Evolutionary conservation across 352 stramenopile genomes (phyloP).

Genomic region (Elongisporangium prolatum): DNA sequence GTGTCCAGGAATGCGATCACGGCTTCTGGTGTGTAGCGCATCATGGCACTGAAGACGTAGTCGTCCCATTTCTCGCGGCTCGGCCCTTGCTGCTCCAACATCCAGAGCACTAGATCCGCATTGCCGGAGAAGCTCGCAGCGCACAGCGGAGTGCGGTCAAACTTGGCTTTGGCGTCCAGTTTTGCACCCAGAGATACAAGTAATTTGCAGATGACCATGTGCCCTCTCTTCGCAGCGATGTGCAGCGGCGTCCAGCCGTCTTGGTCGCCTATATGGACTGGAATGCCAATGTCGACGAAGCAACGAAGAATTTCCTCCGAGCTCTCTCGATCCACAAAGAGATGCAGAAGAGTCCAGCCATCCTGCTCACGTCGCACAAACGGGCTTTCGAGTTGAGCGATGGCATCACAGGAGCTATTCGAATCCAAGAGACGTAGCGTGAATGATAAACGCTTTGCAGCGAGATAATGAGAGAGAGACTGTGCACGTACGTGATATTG

Average conservation of each 20-base stretch:
- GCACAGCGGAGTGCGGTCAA: slow-evolving; percentile 40
- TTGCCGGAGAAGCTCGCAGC: slow-evolving; percentile 47
- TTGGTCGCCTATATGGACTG: slow-evolving; percentile 26
- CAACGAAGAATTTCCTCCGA: slow-evolving; percentile 43
- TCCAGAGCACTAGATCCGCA: slow-evolving; percentile 44
- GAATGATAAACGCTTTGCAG: no score
- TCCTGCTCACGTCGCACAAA: slow-evolving; percentile 33
- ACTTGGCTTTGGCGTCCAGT: slow-evolving; percentile 21
- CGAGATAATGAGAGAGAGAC: neutral
- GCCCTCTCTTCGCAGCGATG: slow-evolving; percentile 50
- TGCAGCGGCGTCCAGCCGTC: slow-evolving; percentile 56
- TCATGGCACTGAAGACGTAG: slow-evolving; percentile 21
- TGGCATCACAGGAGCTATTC: neutral
- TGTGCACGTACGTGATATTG: slow-evolving; percentile 35
- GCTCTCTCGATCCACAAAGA: slow-evolving; percentile 45
- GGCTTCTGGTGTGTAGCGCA: slow-evolving; percentile 39
- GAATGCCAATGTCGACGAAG: slow-evolving; percentile 34
- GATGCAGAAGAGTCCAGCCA: slow-evolving; percentile 49
- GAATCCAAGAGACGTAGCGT: neutral
- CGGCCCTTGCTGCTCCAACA: slow-evolving; percentile 30
- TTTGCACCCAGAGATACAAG: slow-evolving; percentile 34
- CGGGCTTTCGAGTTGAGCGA: slow-evolving; percentile 18
- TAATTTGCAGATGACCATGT: slow-evolving; percentile 39
- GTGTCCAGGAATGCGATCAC: slow-evolving; percentile 40
- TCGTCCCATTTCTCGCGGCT: slow-evolving; percentile 2